phyloP scores from a whole-genome alignment of 23 red algal species.

The Chondrus crispus region DNA sequence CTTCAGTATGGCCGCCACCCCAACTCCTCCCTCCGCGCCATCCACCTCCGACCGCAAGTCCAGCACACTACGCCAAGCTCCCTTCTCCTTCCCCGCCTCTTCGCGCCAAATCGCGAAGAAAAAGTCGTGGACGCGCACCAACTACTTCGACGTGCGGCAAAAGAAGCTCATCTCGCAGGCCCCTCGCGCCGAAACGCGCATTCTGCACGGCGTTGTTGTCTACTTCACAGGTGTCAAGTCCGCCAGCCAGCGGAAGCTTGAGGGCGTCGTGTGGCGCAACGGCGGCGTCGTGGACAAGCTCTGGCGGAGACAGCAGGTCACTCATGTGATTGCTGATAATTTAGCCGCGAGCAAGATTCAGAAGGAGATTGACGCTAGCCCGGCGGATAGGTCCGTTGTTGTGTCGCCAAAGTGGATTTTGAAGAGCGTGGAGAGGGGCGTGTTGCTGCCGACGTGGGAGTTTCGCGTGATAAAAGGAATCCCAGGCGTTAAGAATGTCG shows the following conservation, averaged over 20 bases:
- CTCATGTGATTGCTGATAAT: slow-evolving; percentile 51
- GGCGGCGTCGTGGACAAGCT: slow-evolving; percentile 28
- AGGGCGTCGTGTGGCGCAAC: slow-evolving; percentile 28
- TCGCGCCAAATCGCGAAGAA: neutral
- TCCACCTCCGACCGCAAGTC: no score
- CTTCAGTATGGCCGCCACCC: no score
- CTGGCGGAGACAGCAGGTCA: slow-evolving; percentile 32
- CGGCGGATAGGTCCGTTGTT: slow-evolving; percentile 6
- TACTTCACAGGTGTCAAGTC: slow-evolving; percentile 51
- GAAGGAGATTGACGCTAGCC: slow-evolving; percentile 32
- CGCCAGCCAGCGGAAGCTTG: slow-evolving; percentile 33
- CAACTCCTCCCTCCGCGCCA: no score
- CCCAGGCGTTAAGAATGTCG: neutral
- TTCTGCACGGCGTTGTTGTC: slow-evolving; percentile 28
- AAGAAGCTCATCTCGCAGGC: slow-evolving; percentile 24
- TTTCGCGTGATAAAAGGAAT: slow-evolving; percentile 2
- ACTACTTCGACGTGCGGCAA: slow-evolving; percentile 29
- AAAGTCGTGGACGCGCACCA: neutral
- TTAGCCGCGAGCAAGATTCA: slow-evolving; percentile 37
- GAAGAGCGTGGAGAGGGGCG: slow-evolving; percentile 6
- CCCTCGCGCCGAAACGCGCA: neutral
- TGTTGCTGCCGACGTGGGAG: slow-evolving; percentile 9
- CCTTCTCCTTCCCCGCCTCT: neutral
- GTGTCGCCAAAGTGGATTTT: slow-evolving; percentile 48
- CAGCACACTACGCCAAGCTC: no score